phyloP scores from a whole-genome alignment of 2,329 filamentous ascomycete species.

The Amauroascus niger region DNA sequence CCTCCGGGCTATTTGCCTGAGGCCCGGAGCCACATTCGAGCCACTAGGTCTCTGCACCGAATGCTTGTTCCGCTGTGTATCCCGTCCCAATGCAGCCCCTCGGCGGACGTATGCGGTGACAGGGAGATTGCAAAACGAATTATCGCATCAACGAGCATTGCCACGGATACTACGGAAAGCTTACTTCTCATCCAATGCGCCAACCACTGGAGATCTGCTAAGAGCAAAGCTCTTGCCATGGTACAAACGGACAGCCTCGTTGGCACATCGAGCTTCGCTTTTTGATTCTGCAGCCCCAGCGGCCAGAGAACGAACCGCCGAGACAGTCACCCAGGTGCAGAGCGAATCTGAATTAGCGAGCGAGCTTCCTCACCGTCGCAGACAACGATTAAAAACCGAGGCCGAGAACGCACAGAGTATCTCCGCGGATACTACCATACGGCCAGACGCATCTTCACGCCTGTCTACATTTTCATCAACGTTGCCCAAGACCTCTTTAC shows the following conservation, averaged over 20 bases:
- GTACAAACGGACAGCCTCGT: conserved; percentile 19
- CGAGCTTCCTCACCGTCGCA: conserved; percentile 36
- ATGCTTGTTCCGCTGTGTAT: conserved; percentile 25
- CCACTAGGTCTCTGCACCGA: conserved; percentile 26
- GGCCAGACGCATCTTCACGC: conserved; percentile 53
- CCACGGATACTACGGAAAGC: conserved; percentile 28
- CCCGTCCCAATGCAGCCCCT: conserved; percentile 16
- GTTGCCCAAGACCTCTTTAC: conserved; percentile 48
- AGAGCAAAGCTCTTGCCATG: conserved; percentile 22
- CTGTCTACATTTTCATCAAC: conserved; percentile 49
- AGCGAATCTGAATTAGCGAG: conserved; percentile 13
- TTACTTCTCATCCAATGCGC: conserved; percentile 33
- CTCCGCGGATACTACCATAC: conserved; percentile 32
- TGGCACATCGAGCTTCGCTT: conserved; percentile 19
- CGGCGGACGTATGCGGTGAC: conserved; percentile 28
- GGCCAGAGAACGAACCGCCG: neutral
- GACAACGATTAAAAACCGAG: conserved; percentile 34
- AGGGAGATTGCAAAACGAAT: conserved; percentile 24
- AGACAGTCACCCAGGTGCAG: neutral
- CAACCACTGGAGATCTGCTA: conserved; percentile 14
- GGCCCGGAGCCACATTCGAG: conserved; percentile 27
- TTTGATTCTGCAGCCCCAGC: conserved; percentile 17
- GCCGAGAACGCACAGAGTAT: conserved; percentile 21
- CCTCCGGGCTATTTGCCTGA: conserved; percentile 30
- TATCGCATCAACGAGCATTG: conserved; percentile 22